phyloP scores from a whole-genome alignment of 1,139 yeast genomes.

The Spathaspora sp. region DNA sequence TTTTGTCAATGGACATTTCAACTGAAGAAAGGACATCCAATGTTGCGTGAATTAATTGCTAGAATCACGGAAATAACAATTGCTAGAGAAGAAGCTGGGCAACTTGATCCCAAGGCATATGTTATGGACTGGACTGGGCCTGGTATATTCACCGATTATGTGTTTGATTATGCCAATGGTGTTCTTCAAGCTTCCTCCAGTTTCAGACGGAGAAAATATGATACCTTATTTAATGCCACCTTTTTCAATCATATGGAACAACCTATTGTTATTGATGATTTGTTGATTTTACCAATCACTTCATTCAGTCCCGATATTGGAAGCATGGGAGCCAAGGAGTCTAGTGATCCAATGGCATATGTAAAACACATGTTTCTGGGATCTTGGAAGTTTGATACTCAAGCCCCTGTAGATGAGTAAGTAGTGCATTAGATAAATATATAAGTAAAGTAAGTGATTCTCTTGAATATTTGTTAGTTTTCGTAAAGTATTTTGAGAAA shows the following conservation, averaged over 20 bases:
- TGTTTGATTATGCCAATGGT: conserved; percentile 74
- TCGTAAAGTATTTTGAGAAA: neutral
- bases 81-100: neutral
- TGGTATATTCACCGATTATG: conserved; percentile 19
- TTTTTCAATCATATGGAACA: conserved; percentile 64
- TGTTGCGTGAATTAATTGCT: neutral
- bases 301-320: conserved; percentile 76
- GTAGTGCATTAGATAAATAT: neutral
- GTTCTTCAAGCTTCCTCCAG: conserved; percentile 40
- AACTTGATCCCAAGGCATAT: neutral
- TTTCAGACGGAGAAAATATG: conserved; percentile 27
- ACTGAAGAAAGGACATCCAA: neutral
- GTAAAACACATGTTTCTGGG: conserved; percentile 74
- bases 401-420: neutral
- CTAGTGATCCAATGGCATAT: conserved; percentile 56
- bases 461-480: neutral
- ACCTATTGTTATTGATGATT: conserved; percentile 76
- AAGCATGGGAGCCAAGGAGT: conserved; percentile 66
- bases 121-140: neutral
- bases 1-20: neutral
- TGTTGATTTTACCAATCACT: conserved; percentile 71
- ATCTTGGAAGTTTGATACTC: conserved; percentile 51
- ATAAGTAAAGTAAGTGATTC: too few species aligned
- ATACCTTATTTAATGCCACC: conserved; percentile 51
- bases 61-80: neutral